Percentiles rank a stretch among this genome's conserved stretches.
These are phyloP conservation scores for Pestalotiopsis sp. DNA, from an alignment of 2,329 filamentous ascomycete species.

Conservation along the genomic window DNA sequence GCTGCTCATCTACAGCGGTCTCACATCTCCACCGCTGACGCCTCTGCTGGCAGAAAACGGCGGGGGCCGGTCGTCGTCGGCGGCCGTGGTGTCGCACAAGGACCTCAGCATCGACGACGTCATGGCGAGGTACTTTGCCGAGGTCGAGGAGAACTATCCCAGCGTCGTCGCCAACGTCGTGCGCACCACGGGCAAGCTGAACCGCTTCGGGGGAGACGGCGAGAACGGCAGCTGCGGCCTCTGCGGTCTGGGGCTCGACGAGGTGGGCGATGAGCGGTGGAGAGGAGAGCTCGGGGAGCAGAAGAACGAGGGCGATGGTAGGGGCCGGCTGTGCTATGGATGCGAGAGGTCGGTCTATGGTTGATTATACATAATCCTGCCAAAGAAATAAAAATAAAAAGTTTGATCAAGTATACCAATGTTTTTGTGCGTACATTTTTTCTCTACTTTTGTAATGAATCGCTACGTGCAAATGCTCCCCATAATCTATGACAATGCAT, in stretches of 20 bases:
- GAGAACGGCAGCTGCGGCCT: conserved; percentile 58
- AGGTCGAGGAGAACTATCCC: conserved; percentile 83
- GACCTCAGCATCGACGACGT: conserved; percentile 89
- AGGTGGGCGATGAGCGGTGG: conserved; percentile 64
- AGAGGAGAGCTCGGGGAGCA: conserved; percentile 60
- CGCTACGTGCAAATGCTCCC: not conserved
- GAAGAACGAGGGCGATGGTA: conserved; percentile 13
- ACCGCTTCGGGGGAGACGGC: conserved; percentile 43
- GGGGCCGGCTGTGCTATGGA: conserved; percentile 66
- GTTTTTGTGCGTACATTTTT: not conserved
- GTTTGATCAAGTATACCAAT: not conserved
- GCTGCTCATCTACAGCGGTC: conserved; percentile 65
- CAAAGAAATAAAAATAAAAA: not conserved
- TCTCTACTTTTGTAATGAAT: not conserved
- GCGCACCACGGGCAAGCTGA: conserved; percentile 82
- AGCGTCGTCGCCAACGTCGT: conserved; percentile 96
- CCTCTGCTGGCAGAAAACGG: conserved; percentile 43
- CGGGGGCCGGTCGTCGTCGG: conserved; percentile 27
- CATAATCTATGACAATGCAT: not conserved
- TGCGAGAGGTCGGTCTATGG: conserved; percentile 67
- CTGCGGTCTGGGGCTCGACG: conserved; percentile 70
- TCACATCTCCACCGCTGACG: conserved; percentile 54
- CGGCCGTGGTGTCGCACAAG: conserved; percentile 63
- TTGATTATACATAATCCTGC: not conserved
- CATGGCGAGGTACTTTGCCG: conserved; percentile 85